phyloP scores from a whole-genome alignment of 1,284 basidiomycete genomes.

The Rhodotorula sp. region DNA sequence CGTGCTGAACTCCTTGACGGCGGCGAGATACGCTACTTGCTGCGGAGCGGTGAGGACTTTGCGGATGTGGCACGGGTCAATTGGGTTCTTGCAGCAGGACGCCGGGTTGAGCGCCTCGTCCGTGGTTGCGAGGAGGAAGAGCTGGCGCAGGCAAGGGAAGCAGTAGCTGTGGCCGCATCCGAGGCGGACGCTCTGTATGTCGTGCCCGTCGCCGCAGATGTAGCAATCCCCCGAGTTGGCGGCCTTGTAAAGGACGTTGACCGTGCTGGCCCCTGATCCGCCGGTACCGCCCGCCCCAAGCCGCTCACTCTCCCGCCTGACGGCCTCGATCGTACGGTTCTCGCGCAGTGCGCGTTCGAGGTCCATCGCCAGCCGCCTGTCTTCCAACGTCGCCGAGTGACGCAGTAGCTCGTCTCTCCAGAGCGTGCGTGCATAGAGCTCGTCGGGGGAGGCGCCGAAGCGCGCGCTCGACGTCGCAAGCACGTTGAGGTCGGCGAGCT shows the following conservation, averaged over 20 bases:
- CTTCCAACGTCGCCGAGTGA: not conserved
- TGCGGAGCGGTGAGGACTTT: not conserved
- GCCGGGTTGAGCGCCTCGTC: constrained; percentile 57
- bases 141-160: constrained; percentile 52
- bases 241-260: too few relatives aligned
- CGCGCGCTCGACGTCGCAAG: not conserved
- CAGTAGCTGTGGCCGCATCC: constrained; percentile 52
- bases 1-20: constrained; percentile 51
- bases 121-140: constrained; percentile 53
- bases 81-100: constrained; percentile 51
- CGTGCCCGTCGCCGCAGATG: constrained; percentile 77
- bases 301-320: not conserved
- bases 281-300: too few relatives aligned
- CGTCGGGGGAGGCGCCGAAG: not conserved
- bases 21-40: constrained; percentile 42
- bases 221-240: not conserved
- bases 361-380: not conserved
- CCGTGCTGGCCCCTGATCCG: too few relatives aligned
- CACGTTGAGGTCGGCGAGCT: not conserved
- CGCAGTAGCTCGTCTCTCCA: not conserved
- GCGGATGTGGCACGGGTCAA: not conserved
- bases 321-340: not conserved
- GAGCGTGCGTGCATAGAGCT: not conserved
- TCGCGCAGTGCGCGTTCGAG: not conserved
- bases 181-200: constrained; percentile 53